Evolutionary conservation across 495 filamentous ascomycete genomes (phyloP).

Genomic region (Neurospora sp.): DNA sequence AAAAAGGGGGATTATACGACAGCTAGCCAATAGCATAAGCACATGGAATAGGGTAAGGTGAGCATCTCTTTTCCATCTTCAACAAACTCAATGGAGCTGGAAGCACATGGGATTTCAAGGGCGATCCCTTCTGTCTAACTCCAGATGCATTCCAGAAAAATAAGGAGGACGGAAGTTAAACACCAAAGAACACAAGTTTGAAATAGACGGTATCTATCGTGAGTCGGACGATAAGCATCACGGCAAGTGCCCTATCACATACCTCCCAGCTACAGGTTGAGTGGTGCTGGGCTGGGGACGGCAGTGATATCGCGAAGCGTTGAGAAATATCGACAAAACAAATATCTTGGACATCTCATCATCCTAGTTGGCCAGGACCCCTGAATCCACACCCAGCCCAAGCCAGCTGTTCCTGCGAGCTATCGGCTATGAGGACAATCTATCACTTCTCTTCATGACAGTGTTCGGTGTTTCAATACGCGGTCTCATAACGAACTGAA

Average conservation of each 20-base stretch:
- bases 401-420: slow-evolving; percentile 33
- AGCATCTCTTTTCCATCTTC: background rate
- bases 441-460: slow-evolving; percentile 1
- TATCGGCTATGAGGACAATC: slow-evolving; percentile 17
- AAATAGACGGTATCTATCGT: background rate
- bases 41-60: background rate
- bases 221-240: background rate
- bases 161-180: background rate
- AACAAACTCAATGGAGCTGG: background rate
- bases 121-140: background rate
- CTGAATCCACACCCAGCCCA: slow-evolving; percentile 14
- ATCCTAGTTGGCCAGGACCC: background rate
- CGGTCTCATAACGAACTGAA: background rate
- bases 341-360: background rate
- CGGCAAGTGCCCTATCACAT: background rate
- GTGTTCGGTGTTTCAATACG: background rate
- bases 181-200: background rate
- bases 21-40: background rate
- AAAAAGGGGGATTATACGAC: background rate
- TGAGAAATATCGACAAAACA: background rate
- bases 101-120: background rate
- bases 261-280: background rate
- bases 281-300: background rate
- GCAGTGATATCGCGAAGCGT: background rate
- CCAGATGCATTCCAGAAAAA: background rate